phyloP scores from a whole-genome alignment of 768 basidiomycete genomes.

The Pleurotus pulmonarius region DNA sequence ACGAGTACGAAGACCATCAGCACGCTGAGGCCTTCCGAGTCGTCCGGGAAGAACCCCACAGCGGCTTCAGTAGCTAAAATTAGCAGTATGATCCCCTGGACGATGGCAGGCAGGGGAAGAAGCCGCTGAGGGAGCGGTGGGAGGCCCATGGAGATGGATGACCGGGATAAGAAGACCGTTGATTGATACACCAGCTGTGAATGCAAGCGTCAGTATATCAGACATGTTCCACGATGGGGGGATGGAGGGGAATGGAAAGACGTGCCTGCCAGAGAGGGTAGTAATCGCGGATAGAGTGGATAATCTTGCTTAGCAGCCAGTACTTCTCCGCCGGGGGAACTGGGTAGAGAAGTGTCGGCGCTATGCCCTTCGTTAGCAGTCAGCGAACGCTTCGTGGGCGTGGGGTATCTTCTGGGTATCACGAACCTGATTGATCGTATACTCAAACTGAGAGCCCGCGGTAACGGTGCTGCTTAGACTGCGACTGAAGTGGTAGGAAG shows the following conservation, averaged over 20 bases:
- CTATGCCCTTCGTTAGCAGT: slow-evolving; percentile 57
- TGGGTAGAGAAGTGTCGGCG: slow-evolving; percentile 87
- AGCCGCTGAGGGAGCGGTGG: slow-evolving; percentile 70
- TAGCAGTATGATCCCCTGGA: slow-evolving; percentile 67
- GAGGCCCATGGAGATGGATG: slow-evolving; percentile 81
- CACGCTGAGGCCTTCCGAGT: slow-evolving; percentile 44
- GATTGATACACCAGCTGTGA: slow-evolving; percentile 81
- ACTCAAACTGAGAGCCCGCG: slow-evolving; percentile 63
- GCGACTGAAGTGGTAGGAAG: not conserved
- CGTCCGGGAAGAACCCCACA: slow-evolving; percentile 56
- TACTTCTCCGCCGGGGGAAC: slow-evolving; percentile 62
- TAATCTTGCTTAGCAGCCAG: slow-evolving; percentile 68
- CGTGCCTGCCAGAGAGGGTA: slow-evolving; percentile 93
- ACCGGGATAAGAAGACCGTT: slow-evolving; percentile 91
- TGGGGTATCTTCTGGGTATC: not conserved
- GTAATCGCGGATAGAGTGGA: slow-evolving; percentile 85
- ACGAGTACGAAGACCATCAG: slow-evolving; percentile 71
- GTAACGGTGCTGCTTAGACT: too few relatives aligned
- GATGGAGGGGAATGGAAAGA: slow-evolving; percentile 13
- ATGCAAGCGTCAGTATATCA: not conserved
- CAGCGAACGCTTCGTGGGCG: not conserved
- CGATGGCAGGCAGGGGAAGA: slow-evolving; percentile 71
- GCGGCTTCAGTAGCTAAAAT: slow-evolving; percentile 65
- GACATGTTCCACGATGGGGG: not conserved
- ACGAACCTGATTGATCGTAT: slow-evolving; percentile 82